A percentile compares a stretch with the other conserved stretches of the same genome.
Evolutionary conservation across 805 yeast species (phyloP).

Genomic region (Peterozyma xylosa): DNA sequence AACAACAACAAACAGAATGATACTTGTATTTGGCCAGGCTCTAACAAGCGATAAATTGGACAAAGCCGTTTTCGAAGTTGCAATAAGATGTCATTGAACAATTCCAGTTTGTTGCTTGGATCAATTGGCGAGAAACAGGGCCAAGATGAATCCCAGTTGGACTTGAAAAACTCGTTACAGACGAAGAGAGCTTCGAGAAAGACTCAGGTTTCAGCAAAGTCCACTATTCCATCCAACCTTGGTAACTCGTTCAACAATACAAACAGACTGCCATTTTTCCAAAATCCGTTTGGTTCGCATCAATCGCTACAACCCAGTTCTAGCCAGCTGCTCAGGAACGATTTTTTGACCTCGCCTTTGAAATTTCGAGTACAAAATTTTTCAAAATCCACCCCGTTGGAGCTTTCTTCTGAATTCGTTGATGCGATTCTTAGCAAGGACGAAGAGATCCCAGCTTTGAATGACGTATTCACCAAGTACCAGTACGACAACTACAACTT

Average conservation of each 20-base stretch:
- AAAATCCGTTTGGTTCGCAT: neutral
- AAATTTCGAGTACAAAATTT: conserved; percentile 39
- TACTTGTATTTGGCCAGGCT: too few species aligned
- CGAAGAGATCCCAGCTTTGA: conserved; percentile 49
- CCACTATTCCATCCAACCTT: neutral
- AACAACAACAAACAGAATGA: too few species aligned
- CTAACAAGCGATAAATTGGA: too few species aligned
- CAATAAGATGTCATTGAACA: conserved; percentile 4
- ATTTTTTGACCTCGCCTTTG: conserved; percentile 6
- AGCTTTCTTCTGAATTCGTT: conserved; percentile 59
- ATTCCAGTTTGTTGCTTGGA: neutral
- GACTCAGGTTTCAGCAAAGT: neutral
- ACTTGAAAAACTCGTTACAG: conserved; percentile 6
- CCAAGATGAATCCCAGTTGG: conserved; percentile 1
- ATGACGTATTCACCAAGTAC: conserved; percentile 48
- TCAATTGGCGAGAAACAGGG: neutral
- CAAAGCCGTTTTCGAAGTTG: neutral
- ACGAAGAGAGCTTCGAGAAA: conserved; percentile 4
- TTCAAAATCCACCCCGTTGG: conserved; percentile 42
- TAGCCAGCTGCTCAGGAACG: conserved; percentile 4
- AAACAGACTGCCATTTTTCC: conserved; percentile 1
- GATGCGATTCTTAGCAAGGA: conserved; percentile 49
- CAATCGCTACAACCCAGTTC: neutral
- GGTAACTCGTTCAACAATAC: neutral
- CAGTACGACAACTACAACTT: conserved; percentile 64